Evolutionary conservation across 2,329 filamentous ascomycete genomes (phyloP).

Genomic region (Fusarium xylarioides): DNA sequence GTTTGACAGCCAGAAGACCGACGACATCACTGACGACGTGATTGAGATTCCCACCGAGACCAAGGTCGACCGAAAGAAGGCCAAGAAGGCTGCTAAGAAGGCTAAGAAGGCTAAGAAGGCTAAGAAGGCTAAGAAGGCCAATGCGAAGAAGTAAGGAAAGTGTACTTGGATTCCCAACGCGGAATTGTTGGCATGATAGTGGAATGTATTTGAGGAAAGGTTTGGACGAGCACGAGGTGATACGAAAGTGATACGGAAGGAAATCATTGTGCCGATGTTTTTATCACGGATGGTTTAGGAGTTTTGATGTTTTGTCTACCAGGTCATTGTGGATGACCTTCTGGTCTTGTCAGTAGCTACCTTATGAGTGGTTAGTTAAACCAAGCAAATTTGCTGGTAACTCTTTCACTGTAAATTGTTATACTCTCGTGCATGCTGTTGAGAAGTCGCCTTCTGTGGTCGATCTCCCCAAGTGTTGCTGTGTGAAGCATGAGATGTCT

Average conservation of each 20-base stretch:
- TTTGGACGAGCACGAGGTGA: background rate
- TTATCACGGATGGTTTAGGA: background rate
- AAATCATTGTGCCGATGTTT: background rate
- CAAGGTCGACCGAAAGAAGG: background rate
- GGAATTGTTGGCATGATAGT: rapidly evolving
- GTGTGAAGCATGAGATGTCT: background rate
- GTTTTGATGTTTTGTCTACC: background rate
- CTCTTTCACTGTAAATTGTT: background rate
- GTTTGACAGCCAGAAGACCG: background rate
- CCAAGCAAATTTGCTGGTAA: background rate
- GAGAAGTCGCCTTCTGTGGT: rapidly evolving
- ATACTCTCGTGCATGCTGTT: background rate
- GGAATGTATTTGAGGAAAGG: no score
- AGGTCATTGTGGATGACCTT: no score
- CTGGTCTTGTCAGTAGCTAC: background rate
- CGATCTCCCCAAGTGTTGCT: no score
- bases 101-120: background rate
- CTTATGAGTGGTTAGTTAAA: background rate
- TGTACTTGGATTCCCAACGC: rapidly evolving
- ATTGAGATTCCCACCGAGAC: background rate
- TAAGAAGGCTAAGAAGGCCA: background rate
- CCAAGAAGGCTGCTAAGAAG: background rate
- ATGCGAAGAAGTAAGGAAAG: background rate
- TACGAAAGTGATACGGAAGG: background rate
- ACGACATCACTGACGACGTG: background rate